These are phyloP conservation scores for Elsinoe australis DNA, from an alignment of 2,329 filamentous ascomycete genomes.

Conservation along the genomic window DNA sequence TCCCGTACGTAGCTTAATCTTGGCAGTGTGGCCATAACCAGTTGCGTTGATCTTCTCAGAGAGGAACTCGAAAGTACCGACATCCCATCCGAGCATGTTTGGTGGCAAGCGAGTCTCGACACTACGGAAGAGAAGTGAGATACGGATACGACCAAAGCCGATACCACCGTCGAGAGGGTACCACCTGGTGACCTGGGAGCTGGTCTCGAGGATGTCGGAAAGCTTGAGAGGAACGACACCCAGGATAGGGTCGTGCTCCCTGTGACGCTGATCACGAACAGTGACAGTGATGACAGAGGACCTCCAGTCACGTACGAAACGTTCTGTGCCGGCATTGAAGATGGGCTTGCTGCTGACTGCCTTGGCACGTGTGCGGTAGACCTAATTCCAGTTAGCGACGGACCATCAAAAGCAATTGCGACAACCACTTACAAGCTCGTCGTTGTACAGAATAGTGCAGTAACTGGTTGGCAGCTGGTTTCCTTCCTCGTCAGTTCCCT, in stretches of 20 bases:
- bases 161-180: slow-evolving; percentile 95
- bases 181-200: slow-evolving; percentile 81
- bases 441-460: slow-evolving; percentile 85
- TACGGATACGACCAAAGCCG: slow-evolving; percentile 76
- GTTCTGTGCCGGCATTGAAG: slow-evolving; percentile 92
- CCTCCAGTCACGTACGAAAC: slow-evolving; percentile 88
- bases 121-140: slow-evolving; percentile 83
- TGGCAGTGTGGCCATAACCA: slow-evolving; percentile 54
- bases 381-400: slow-evolving; percentile 30
- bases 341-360: slow-evolving; percentile 91
- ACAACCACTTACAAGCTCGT: slow-evolving; percentile 62
- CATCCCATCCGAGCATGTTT: slow-evolving; percentile 82
- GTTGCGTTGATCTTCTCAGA: slow-evolving; percentile 61
- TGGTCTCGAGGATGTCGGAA: slow-evolving; percentile 78
- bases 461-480: slow-evolving; percentile 80
- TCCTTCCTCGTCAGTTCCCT: slow-evolving; percentile 76
- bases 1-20: slow-evolving; percentile 73
- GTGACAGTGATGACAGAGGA: slow-evolving; percentile 78
- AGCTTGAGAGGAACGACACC: slow-evolving; percentile 85
- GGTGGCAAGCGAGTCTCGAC: slow-evolving; percentile 81
- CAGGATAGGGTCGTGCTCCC: slow-evolving; percentile 89
- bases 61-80: slow-evolving; percentile 85
- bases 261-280: slow-evolving; percentile 78
- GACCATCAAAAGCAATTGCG: too few relatives aligned
- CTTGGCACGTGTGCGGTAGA: slow-evolving; percentile 92